Evolutionary conservation across 2,329 filamentous ascomycete species (phyloP), one percentile per base, ranked within the genome.

Genomic region (Elsinoe perseae): DNA sequence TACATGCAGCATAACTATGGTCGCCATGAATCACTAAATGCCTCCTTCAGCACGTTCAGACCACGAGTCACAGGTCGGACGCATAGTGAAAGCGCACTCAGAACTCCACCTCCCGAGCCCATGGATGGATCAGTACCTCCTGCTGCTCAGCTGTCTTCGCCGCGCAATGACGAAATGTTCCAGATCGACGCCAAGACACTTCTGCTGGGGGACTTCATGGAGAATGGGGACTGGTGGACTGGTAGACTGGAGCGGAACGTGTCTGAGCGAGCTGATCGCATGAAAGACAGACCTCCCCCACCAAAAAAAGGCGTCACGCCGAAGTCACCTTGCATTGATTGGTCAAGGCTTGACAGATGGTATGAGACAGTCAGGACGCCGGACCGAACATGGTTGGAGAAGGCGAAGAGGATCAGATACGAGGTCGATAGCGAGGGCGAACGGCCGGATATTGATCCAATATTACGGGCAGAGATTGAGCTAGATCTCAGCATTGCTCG

Each of bases 211-310:
- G 82, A 91, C 64, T 77, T 91, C 61, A 86, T 84, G 1, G 88
- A 93, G 66, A 93, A 93, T 65, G 87, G 86, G 2, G 81, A 80
- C 6, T 92, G 87, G 88, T 92, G 87, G 87, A 84, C 85, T 46
- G 86, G 85, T 1, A 78, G 78, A 50, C 56, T 69, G 54, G 61
- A 69, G 20, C 70, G 64, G n/a, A 64, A 65, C 25, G 58, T 59
- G 1, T 61, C 63, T 2, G 66, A 67, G 21, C 66, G 70, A 61
- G 57, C 62, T 5, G 69, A 71, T 25, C 36, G 48, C 8, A 20
- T 18, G 18, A 50, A 46, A 36, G 46, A 57, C 18, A 21, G 50
- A 25, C 28, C 18, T n/a, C 16, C 21, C n/a, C 36, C 38, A 16
- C 10, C 20, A 18, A 61, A 59, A 20, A 64, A 62, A 40, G 67